Evolutionary conservation across 371 early-diverging fungal species (phyloP).

Genomic region (Batkoa obscura): DNA sequence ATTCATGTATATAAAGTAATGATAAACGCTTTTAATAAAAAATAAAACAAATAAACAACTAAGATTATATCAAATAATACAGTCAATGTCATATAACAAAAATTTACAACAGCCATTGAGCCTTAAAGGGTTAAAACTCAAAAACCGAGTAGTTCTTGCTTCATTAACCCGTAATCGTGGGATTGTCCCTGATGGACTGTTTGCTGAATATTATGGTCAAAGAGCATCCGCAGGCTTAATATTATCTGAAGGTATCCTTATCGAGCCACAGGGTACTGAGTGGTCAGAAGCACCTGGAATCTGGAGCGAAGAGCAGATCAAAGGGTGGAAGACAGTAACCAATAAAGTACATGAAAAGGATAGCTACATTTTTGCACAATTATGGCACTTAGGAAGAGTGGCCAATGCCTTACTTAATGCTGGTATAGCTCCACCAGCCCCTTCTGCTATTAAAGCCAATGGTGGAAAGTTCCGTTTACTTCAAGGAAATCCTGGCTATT

Average conservation of each 20-base stretch:
- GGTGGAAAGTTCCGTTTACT: conserved; percentile 18
- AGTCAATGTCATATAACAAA: no score
- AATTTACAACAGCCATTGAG: neutral
- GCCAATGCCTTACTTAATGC: neutral
- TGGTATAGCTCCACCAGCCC: conserved; percentile 9
- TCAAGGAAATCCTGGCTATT: conserved; percentile 12
- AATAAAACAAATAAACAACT: no score
- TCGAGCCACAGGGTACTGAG: conserved; percentile 51
- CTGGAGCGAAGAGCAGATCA: conserved; percentile 56
- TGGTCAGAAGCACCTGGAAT: conserved; percentile 55
- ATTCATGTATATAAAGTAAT: no score
- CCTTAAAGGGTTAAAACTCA: neutral
- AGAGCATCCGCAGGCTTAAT: conserved; percentile 42
- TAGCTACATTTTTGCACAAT: conserved; percentile 40
- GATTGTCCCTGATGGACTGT: conserved; percentile 18
- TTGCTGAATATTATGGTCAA: conserved; percentile 30
- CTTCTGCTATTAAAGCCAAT: conserved; percentile 21
- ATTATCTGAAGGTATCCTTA: conserved; percentile 61
- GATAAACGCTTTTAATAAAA: no score
- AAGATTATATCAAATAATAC: no score
- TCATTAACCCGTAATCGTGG: conserved; percentile 26
- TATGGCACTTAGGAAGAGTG: conserved; percentile 57
- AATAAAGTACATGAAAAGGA: conserved; percentile 41
- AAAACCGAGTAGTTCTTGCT: conserved; percentile 30
- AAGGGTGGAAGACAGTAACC: conserved; percentile 30